These are phyloP conservation scores for Lenzites betulinus DNA, from an alignment of 768 basidiomycete genomes.

Conservation along the genomic window DNA sequence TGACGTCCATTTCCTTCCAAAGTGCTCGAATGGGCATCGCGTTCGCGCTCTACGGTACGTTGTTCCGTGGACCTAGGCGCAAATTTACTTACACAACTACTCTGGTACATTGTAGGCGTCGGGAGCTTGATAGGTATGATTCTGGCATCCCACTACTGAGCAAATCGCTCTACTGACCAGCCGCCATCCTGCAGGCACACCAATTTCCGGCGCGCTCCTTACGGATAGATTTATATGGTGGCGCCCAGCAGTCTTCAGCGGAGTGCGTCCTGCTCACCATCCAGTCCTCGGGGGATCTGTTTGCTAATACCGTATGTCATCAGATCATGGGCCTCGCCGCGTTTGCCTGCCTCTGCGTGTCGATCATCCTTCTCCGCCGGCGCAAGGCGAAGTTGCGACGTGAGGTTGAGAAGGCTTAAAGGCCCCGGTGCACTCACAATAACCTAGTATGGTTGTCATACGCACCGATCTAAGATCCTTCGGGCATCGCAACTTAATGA, in stretches of 20 bases:
- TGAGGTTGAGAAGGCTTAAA: neutral
- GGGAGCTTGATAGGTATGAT: conserved; percentile 31
- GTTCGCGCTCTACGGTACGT: conserved; percentile 28
- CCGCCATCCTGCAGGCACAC: conserved; percentile 43
- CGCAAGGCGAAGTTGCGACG: neutral
- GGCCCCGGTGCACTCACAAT: too few species aligned
- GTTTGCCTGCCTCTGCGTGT: conserved; percentile 6
- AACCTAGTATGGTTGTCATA: too few species aligned
- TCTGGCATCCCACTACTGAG: neutral
- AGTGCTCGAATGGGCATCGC: conserved; percentile 36
- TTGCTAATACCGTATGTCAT: too few species aligned
- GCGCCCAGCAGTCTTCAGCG: conserved; percentile 33
- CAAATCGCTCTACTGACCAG: neutral
- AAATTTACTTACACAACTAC: too few species aligned
- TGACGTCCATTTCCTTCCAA: neutral
- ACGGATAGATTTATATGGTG: conserved; percentile 31
- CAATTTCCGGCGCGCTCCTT: conserved; percentile 53
- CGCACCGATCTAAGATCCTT: too few species aligned
- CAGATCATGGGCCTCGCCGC: conserved; percentile 17
- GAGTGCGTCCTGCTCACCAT: conserved; percentile 20
- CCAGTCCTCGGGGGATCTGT: neutral
- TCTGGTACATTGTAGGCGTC: conserved; percentile 34
- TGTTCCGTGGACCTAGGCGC: too few species aligned
- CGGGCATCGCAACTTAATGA: too few species aligned
- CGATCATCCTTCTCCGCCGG: conserved; percentile 10